phyloP scores from a whole-genome alignment of 2,329 filamentous ascomycete genomes.

The Pseudogymnoascus pannorum region DNA sequence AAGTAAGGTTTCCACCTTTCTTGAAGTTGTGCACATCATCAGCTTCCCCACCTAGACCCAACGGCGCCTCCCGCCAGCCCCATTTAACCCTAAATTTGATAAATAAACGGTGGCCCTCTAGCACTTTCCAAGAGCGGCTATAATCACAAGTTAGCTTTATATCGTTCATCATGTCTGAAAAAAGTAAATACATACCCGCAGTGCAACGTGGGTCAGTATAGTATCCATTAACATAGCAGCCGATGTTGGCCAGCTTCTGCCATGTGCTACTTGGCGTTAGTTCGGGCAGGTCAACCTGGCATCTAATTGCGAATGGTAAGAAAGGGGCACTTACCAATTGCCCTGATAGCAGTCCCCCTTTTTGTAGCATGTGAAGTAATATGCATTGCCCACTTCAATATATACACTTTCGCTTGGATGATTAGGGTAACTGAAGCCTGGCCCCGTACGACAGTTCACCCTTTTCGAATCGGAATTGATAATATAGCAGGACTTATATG shows the following conservation, averaged over 20 bases:
- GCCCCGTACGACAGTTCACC: neutral
- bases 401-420: neutral
- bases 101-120: neutral
- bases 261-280: neutral
- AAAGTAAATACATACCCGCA: neutral
- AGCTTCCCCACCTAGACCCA: neutral
- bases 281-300: neutral
- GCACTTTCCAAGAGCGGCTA: neutral
- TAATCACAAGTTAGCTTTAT: neutral
- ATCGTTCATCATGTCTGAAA: neutral
- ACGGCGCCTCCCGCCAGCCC: neutral
- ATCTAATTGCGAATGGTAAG: neutral
- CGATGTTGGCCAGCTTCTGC: neutral
- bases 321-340: neutral
- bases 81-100: neutral
- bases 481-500: neutral
- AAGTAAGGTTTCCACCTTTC: neutral
- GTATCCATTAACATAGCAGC: neutral
- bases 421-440: neutral
- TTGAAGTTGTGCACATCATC: neutral
- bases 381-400: neutral
- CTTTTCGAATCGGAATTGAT: neutral
- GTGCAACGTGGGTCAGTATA: neutral
- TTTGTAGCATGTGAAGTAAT: neutral
- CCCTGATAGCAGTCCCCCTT: neutral